phyloP scores from a whole-genome alignment of 805 yeast genomes.

The Saccharomycopsis sp. region DNA sequence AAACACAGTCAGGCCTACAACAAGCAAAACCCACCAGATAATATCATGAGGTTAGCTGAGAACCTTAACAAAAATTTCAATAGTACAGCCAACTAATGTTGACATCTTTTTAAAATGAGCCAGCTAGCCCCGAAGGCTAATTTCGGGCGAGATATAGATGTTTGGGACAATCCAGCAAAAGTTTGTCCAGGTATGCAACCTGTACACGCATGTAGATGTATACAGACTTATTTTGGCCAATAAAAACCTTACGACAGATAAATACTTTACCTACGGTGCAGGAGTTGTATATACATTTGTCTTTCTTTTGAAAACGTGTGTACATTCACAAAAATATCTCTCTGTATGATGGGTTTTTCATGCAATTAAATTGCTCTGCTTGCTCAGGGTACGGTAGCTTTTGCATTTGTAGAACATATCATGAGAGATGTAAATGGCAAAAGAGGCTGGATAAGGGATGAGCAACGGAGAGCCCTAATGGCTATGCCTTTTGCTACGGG shows the following conservation, averaged over 20 bases:
- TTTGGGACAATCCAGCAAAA: too few relatives aligned
- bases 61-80: neutral
- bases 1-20: neutral
- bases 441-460: too few relatives aligned
- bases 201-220: neutral
- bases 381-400: too few relatives aligned
- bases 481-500: too few relatives aligned
- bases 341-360: neutral
- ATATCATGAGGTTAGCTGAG: neutral
- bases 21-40: neutral
- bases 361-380: neutral
- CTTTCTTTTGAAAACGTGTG: neutral
- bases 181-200: neutral
- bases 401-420: too few relatives aligned
- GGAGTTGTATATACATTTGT: neutral
- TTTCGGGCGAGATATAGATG: too few relatives aligned
- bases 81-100: neutral
- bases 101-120: neutral
- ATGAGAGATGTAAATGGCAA: too few relatives aligned
- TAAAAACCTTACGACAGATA: neutral
- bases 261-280: neutral
- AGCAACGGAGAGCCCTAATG: too few relatives aligned
- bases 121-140: too few relatives aligned
- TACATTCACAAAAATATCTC: neutral
- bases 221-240: neutral